A percentile compares a stretch with the other conserved stretches of the same genome.
These are phyloP conservation scores for Xylaria grammica DNA, from an alignment of 495 filamentous ascomycete species.

Conservation along the genomic window DNA sequence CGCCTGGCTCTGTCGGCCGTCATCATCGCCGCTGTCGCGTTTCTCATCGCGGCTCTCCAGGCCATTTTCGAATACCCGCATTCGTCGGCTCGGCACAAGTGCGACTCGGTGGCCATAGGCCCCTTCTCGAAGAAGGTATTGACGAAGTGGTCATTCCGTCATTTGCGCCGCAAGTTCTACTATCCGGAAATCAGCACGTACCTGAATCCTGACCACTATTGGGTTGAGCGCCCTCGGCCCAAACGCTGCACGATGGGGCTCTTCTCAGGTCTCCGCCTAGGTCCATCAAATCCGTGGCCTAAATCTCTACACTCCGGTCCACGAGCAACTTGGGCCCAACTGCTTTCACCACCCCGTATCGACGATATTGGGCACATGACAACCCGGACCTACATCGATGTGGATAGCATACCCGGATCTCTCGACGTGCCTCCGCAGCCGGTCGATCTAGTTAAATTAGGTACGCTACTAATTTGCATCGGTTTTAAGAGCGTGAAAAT, in stretches of 20 bases:
- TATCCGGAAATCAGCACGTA: background rate
- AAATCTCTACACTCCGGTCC: background rate
- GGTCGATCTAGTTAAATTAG: background rate
- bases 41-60: background rate
- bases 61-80: background rate
- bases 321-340: conserved; percentile 8
- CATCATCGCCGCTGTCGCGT: background rate
- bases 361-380: no score
- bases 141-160: background rate
- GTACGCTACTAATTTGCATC: background rate
- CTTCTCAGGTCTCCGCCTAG: no score
- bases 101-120: background rate
- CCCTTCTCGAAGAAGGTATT: background rate
- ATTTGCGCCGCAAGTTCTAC: conserved; percentile 3
- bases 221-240: background rate
- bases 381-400: background rate
- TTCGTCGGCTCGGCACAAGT: background rate
- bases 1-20: conserved; percentile 7
- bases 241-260: no score
- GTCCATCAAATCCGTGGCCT: no score
- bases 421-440: background rate
- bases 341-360: background rate
- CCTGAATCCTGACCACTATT: no score
- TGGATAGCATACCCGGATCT: conserved; percentile 2
- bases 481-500: background rate